Percentiles rank a stretch among this genome's conserved stretches.
Evolutionary conservation across 108 stramenopile genomes (phyloP).

Genomic region (Cylindrotheca fusiformis): DNA sequence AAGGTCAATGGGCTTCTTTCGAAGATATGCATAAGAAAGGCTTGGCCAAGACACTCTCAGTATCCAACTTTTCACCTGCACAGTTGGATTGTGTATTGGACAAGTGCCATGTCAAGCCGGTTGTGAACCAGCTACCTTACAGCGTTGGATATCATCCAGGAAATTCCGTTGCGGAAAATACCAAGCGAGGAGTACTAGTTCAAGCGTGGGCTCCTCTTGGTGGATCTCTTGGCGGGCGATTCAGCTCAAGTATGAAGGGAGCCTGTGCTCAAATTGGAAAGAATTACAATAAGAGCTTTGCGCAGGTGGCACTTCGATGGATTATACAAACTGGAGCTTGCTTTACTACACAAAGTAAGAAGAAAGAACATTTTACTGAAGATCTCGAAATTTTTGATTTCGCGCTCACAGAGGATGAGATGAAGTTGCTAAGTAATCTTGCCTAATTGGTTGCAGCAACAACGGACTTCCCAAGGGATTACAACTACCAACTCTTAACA

Average conservation of each 20-base stretch:
- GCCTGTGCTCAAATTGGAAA: slow-evolving; percentile 62
- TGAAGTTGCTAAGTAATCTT: slow-evolving; percentile 32
- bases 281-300: slow-evolving; percentile 63
- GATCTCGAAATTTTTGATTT: slow-evolving; percentile 81
- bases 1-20: slow-evolving; percentile 70
- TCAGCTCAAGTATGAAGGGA: slow-evolving; percentile 33
- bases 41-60: slow-evolving; percentile 49
- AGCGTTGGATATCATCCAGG: slow-evolving; percentile 66
- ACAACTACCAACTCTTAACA: too few relatives aligned
- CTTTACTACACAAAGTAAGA: slow-evolving; percentile 63
- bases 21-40: slow-evolving; percentile 64
- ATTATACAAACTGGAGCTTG: slow-evolving; percentile 69
- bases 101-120: slow-evolving; percentile 49
- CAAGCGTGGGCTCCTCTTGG: slow-evolving; percentile 77
- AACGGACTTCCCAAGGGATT: not conserved
- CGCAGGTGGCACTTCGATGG: slow-evolving; percentile 80
- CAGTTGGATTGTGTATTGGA: slow-evolving; percentile 67
- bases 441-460: slow-evolving; percentile 31
- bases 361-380: slow-evolving; percentile 61
- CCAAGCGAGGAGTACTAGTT: slow-evolving; percentile 58
- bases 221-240: slow-evolving; percentile 42
- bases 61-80: slow-evolving; percentile 65
- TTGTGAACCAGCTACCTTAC: slow-evolving; percentile 74
- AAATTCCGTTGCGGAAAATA: slow-evolving; percentile 45
- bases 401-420: slow-evolving; percentile 58